phyloP scores from a whole-genome alignment of 257 asterid genomes.

The Nicotiana undulata region DNA sequence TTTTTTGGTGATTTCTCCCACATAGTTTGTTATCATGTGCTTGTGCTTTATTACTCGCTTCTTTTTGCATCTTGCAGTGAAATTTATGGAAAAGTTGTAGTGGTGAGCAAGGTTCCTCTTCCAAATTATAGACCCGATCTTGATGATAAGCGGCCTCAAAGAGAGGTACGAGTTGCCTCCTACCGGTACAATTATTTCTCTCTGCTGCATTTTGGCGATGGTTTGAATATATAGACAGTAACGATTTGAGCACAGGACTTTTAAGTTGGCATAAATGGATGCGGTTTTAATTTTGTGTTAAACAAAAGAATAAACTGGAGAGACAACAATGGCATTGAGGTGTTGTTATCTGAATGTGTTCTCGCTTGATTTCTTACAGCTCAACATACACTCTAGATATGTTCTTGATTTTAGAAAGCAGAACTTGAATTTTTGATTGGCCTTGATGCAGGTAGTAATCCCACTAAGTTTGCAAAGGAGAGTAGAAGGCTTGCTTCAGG shows the following conservation, averaged over 20 bases:
- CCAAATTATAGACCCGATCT: slow-evolving; percentile 94
- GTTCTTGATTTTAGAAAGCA: neutral
- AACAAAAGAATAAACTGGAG: neutral
- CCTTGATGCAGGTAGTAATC: slow-evolving; percentile 60
- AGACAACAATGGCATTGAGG: neutral
- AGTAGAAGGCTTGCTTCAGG: slow-evolving; percentile 96
- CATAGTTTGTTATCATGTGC: slow-evolving; percentile 4
- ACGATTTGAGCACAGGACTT: neutral
- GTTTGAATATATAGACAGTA: neutral
- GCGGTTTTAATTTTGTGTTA: neutral
- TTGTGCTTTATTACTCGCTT: slow-evolving; percentile 1
- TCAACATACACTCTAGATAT: neutral
- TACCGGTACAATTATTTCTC: neutral
- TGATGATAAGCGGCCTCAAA: slow-evolving; percentile 94
- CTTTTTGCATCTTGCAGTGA: slow-evolving; percentile 43
- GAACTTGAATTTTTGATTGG: slow-evolving; percentile 16
- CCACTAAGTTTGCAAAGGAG: slow-evolving; percentile 96
- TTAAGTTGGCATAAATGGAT: neutral
- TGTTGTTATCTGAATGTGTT: neutral
- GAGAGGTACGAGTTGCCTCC: slow-evolving; percentile 55
- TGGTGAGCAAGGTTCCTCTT: slow-evolving; percentile 86
- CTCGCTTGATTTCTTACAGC: neutral
- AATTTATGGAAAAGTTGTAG: slow-evolving; percentile 78
- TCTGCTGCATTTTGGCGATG: neutral
- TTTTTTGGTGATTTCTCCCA: neutral